Evolutionary conservation across 129 eudicot genomes (phyloP), one percentile per base, ranked within the genome.

Genomic region (Solidago caesia): DNA sequence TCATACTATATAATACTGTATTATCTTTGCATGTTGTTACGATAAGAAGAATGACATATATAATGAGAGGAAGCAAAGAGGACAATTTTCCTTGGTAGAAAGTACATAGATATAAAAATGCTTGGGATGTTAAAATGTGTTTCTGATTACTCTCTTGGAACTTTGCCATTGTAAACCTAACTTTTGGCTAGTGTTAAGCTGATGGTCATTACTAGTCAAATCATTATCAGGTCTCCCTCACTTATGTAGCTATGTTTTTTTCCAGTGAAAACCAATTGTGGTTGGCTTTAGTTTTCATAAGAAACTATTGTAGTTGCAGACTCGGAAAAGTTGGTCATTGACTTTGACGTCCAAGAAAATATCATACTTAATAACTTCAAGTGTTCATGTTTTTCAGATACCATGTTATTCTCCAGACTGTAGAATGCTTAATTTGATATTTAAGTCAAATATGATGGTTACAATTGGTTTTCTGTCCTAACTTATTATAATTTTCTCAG

Each of bases 21-120:
- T 53, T 16, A 49, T 25, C 11, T 70, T 53, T 52, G 25, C 44
- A 8, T 13, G 3, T 11, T 4, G 4, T 21, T 13, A 70, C 1
- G 63, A 49, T 53, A 39, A 55, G 53, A 39, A 55, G 57, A 60
- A 46, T 27, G 46, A 4, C 33, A 45, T 60, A 60, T 73, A 26
- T 5, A 73, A 26, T 7, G 59, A 60, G 59, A 27, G 68, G 46
- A 12, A 21, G 9, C 45, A 60, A 53, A 71, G 73, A 71, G 52
- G 63, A 33, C 33, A 5, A 6, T 7, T 8, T 42, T 26, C n/a
- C 14, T 27, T n/a, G 26, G 16, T 61, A 39, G 44, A 61, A 29
- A 26, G 7, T 4, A 29, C 44, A 60, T 3, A 33, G 66, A 29
- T 61, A 27, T 61, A 27, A 8, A 5, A 61, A 8, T 10, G 16